Evolutionary conservation across 164 flowering plant species (phyloP).

Genomic region (Tinospora cordifolia): DNA sequence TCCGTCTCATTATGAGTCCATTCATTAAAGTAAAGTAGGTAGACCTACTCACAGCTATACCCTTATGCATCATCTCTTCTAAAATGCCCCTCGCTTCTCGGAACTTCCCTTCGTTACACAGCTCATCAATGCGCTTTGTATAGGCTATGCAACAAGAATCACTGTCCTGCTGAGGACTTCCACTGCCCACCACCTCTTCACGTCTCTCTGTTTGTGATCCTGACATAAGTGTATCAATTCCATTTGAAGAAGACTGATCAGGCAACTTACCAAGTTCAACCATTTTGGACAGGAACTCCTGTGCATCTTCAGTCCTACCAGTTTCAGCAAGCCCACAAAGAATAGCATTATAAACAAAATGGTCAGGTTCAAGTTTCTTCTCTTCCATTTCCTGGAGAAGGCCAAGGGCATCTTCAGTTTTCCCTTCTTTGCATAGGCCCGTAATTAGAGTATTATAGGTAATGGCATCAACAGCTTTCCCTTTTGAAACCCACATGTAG

Average conservation of each 20-base stretch:
- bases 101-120: constrained; percentile 53
- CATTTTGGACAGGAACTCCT: constrained; percentile 41
- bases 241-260: constrained; percentile 13
- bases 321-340: constrained; percentile 41
- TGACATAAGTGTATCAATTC: constrained; percentile 3
- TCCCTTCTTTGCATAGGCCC: constrained; percentile 54
- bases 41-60: constrained; percentile 36
- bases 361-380: constrained; percentile 54
- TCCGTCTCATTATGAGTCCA: constrained; percentile 62
- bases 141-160: constrained; percentile 32
- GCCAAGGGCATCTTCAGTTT: constrained; percentile 47
- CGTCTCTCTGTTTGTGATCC: constrained; percentile 16
- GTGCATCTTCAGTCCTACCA: constrained; percentile 49
- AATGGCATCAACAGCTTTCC: constrained; percentile 51
- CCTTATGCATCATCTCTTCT: constrained; percentile 40
- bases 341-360: constrained; percentile 42
- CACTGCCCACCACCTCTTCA: constrained; percentile 15
- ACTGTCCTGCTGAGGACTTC: constrained; percentile 17
- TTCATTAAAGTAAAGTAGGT: constrained; percentile 55
- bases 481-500: constrained; percentile 51
- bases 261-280: constrained; percentile 28
- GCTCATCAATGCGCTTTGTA: constrained; percentile 45
- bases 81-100: constrained; percentile 60
- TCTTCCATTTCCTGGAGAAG: constrained; percentile 56
- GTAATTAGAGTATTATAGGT: constrained; percentile 66